These are phyloP conservation scores for Saksenaea oblongispora DNA, from an alignment of 371 early-diverging fungal species.

Conservation along the genomic window DNA sequence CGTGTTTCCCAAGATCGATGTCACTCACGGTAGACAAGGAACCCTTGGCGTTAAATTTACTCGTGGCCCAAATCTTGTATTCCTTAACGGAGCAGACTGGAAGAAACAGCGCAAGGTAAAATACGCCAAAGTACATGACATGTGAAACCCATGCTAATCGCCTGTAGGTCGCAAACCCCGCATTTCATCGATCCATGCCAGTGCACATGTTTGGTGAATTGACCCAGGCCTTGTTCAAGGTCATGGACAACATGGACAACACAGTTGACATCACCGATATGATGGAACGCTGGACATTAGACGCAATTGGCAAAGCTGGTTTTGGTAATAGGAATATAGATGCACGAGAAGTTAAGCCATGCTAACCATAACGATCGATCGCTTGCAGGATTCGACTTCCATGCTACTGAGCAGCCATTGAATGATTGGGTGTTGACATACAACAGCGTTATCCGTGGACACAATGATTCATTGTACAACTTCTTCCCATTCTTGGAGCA, in stretches of 20 bases:
- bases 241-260: constrained; percentile 18
- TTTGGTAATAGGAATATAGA: constrained; percentile 24
- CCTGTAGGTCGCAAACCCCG: constrained; percentile 34
- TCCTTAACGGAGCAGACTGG: constrained; percentile 31
- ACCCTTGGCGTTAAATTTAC: constrained; percentile 22
- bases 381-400: constrained; percentile 31
- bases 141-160: neutral
- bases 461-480: constrained; percentile 36
- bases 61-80: constrained; percentile 27
- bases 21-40: constrained; percentile 8
- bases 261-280: constrained; percentile 22
- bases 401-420: constrained; percentile 23
- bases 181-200: constrained; percentile 41
- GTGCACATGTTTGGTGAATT: constrained; percentile 31
- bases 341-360: neutral
- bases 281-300: constrained; percentile 33
- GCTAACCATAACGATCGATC: neutral
- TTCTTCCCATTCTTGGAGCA: constrained; percentile 54
- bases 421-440: constrained; percentile 33
- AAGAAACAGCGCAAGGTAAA: constrained; percentile 29
- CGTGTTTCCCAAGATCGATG: constrained; percentile 19
- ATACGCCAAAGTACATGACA: too few relatives aligned
- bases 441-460: constrained; percentile 18
- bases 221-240: constrained; percentile 19
- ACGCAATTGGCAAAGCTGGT: constrained; percentile 40